A percentile compares a stretch with the other conserved stretches of the same genome.
phyloP scores from a whole-genome alignment of 1,139 yeast species.

The Yamadazyma buinensis region DNA sequence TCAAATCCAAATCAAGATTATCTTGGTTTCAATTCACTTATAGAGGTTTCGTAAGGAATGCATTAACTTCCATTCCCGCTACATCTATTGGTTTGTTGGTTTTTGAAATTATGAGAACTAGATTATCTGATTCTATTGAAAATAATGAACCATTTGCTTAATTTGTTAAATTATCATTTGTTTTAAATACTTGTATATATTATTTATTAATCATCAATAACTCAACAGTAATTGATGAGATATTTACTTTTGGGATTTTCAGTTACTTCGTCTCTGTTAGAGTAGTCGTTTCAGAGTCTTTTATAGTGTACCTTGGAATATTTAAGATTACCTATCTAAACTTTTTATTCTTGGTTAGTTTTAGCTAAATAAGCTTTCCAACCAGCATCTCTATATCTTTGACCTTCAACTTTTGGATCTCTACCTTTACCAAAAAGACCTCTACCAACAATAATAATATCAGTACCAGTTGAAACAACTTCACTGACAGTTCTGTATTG shows the following conservation, averaged over 20 bases:
- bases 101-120: slow-evolving; percentile 74
- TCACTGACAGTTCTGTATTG: slow-evolving; percentile 91
- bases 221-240: no score
- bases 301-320: no score
- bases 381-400: slow-evolving; percentile 87
- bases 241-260: no score
- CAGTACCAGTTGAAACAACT: slow-evolving; percentile 80
- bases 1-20: slow-evolving; percentile 51
- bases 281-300: no score
- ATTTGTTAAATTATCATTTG: not conserved
- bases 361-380: slow-evolving; percentile 80
- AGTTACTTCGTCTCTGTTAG: no score
- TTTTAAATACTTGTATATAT: not conserved
- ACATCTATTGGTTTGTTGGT: slow-evolving; percentile 82
- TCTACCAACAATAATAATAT: slow-evolving; percentile 94
- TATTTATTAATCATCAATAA: not conserved
- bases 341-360: slow-evolving; percentile 12
- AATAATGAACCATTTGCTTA: not conserved
- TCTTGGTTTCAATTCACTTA: slow-evolving; percentile 69
- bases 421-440: slow-evolving; percentile 96
- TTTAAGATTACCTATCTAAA: slow-evolving; percentile 3
- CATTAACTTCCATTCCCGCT: slow-evolving; percentile 78
- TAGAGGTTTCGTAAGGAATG: slow-evolving; percentile 71
- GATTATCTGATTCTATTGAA: slow-evolving; percentile 25
- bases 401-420: slow-evolving; percentile 83